phyloP scores from a whole-genome alignment of 1,284 basidiomycete species.

The Rhodotorula sp. region DNA sequence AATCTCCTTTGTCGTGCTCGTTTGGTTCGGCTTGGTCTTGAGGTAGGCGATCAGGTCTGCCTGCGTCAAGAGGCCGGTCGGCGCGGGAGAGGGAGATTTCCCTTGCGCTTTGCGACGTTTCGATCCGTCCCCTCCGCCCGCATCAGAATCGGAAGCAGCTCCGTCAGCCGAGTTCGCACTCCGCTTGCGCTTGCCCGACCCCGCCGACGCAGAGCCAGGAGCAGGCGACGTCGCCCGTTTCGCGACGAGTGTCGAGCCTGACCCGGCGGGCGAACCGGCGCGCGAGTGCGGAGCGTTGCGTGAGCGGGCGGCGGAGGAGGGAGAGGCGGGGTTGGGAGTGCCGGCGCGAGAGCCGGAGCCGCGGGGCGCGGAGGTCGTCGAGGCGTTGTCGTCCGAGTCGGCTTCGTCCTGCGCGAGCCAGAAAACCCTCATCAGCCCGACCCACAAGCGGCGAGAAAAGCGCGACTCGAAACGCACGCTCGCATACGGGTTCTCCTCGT shows the following conservation, averaged over 20 bases:
- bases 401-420: conserved; percentile 1
- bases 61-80: conserved; percentile 59
- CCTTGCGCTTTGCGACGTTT: conserved; percentile 28
- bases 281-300: conserved; percentile 19
- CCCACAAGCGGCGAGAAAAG: not conserved
- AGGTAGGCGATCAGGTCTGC: conserved; percentile 70
- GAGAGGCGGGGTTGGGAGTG: not conserved
- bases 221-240: conserved; percentile 63
- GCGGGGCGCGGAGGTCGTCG: conserved; percentile 3
- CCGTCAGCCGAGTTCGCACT: not conserved
- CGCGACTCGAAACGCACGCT: conserved; percentile 19
- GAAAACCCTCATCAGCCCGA: not conserved
- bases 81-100: conserved; percentile 51
- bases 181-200: conserved; percentile 30
- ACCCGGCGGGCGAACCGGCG: conserved; percentile 54
- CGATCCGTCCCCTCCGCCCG: conserved; percentile 18
- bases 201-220: conserved; percentile 8
- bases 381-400: conserved; percentile 20
- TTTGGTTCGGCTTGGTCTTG: conserved; percentile 61
- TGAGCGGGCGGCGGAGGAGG: conserved; percentile 2
- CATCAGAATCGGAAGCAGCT: conserved; percentile 8
- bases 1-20: conserved; percentile 56
- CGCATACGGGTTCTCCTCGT: conserved; percentile 68
- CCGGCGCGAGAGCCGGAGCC: conserved; percentile 5
- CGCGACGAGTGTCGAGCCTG: conserved; percentile 67